A percentile compares a stretch with the other conserved stretches of the same genome.
Evolutionary conservation across 2,329 filamentous ascomycete genomes (phyloP).

Genomic region (Acrocalymma vagum): DNA sequence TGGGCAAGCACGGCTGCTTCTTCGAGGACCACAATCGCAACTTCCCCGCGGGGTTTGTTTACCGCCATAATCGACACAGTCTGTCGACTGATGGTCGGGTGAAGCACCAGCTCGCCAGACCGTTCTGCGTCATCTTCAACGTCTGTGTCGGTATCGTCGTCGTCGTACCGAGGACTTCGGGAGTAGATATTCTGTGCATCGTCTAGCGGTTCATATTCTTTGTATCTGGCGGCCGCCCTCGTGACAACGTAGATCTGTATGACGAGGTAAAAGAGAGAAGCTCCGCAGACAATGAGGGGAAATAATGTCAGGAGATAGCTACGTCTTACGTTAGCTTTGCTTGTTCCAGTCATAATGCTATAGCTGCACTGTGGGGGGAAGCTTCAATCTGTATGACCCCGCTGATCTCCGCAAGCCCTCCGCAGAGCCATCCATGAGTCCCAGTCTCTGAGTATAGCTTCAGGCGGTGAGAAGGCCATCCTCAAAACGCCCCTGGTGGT

Average conservation of each 20-base stretch:
- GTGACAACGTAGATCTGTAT: conserved; percentile 65
- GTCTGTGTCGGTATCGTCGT: conserved; percentile 52
- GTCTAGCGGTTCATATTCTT: conserved; percentile 66
- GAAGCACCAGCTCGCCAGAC: conserved; percentile 64
- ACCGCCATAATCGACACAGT: conserved; percentile 69
- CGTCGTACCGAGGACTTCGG: conserved; percentile 36
- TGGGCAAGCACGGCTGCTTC: conserved; percentile 76
- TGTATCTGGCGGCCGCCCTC: conserved; percentile 60
- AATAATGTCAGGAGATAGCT: conserved; percentile 83
- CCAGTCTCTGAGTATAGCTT: too few species aligned
- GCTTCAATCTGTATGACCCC: too few species aligned
- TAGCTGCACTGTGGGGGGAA: too few species aligned
- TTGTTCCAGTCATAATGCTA: too few species aligned
- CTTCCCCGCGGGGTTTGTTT: conserved; percentile 78
- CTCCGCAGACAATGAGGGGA: conserved; percentile 73
- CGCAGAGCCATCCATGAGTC: too few species aligned
- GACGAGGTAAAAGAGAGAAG: conserved; percentile 75
- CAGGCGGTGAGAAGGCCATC: too few species aligned
- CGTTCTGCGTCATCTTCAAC: conserved; percentile 69
- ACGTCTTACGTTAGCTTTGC: too few species aligned
- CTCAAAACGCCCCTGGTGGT: too few species aligned
- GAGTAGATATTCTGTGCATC: conserved; percentile 53
- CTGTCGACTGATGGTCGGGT: conserved; percentile 60
- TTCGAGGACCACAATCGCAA: conserved; percentile 76
- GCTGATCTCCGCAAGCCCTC: too few species aligned